Evolutionary conservation across 805 yeast species (phyloP).

Genomic region (Saccharomycopsis schoenii): DNA sequence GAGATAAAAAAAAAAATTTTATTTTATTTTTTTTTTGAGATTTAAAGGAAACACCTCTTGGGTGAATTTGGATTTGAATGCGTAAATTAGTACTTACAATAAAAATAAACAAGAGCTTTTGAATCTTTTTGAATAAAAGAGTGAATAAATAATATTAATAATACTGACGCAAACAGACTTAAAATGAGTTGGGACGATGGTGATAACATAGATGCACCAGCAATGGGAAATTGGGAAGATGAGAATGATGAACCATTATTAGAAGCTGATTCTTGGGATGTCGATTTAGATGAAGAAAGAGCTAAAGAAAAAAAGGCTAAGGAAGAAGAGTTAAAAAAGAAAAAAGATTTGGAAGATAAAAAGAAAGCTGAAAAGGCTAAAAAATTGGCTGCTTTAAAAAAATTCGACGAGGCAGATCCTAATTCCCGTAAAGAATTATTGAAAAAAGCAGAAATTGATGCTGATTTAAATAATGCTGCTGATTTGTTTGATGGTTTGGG

Average conservation of each 20-base stretch:
- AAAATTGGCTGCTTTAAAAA: slow-evolving; percentile 25
- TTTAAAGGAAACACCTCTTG: background rate
- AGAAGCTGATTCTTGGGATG: slow-evolving; percentile 76
- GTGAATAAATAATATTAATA: too few relatives aligned
- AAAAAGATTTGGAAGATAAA: slow-evolving; percentile 32
- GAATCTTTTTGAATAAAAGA: too few relatives aligned
- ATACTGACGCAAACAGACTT: background rate
- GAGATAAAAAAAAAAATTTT: too few relatives aligned
- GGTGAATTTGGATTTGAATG: background rate
- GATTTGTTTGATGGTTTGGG: slow-evolving; percentile 73
- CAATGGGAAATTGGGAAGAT: slow-evolving; percentile 66
- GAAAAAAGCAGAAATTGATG: slow-evolving; percentile 68
- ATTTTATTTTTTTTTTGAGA: background rate
- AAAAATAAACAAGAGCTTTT: too few relatives aligned
- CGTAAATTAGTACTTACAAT: too few relatives aligned
- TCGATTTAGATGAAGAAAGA: slow-evolving; percentile 54
- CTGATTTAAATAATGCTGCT: slow-evolving; percentile 90
- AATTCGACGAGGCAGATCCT: slow-evolving; percentile 62
- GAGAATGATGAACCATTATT: slow-evolving; percentile 71
- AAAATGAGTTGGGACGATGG: background rate
- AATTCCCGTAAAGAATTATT: slow-evolving; percentile 64
- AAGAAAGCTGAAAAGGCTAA: slow-evolving; percentile 34
- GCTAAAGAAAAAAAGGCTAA: slow-evolving; percentile 29
- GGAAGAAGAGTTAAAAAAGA: slow-evolving; percentile 25
- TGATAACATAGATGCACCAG: slow-evolving; percentile 30